Base-by-base conservation (phyloP, 2,329 filamentous ascomycete species). In the Canariomyces notabilis region DNA sequence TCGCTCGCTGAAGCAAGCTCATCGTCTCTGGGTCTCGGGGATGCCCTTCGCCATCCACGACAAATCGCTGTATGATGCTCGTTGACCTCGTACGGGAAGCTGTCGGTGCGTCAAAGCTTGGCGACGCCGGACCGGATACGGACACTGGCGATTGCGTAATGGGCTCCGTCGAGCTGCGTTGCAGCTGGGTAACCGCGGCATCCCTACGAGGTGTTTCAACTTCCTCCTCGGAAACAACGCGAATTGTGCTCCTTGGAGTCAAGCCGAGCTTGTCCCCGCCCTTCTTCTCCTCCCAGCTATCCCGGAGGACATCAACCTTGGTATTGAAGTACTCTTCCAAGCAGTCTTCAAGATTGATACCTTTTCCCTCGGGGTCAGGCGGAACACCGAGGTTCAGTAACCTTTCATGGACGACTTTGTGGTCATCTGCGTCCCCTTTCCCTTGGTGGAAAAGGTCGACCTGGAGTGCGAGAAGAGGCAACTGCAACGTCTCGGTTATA, bases 251-350 rank as follows among this genome's bases (percentile, higher is more conserved):
- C 50, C 55, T 58, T 9, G 58, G 50, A 16, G 48, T 46, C 8
- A 59, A 40, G 52, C 64, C 40, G 19, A 55, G 51, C 19, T 48
- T 50, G 15, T 67, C 68, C 18, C 57, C 63, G 23, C 60, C 52
- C 43, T 64, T 71, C 56, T 77, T 76, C 53, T 82, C 75, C 43
- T 78, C 76, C 23, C 73, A 65, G 43, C 74, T 77, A 47, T 91
- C 85, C 42, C 91, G 78, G 55, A 85, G 83, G 2, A 98, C 89
- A 59, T 96, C 89, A 43, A 98, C 89, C 46, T 82, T 79, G 47
- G 90, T 90, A 66, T 97, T 96, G 74, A 97, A 97, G 61, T 96
- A 97, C 43, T 85, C 83, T 63, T 96, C 90, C 15, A 98, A 69
- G 57, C 91, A 97, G 55, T 94, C 87, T 65, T 97, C 93, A 16